These are phyloP conservation scores for Diacronema lutheri DNA, from an alignment of 78 protist species.

Conservation along the genomic window DNA sequence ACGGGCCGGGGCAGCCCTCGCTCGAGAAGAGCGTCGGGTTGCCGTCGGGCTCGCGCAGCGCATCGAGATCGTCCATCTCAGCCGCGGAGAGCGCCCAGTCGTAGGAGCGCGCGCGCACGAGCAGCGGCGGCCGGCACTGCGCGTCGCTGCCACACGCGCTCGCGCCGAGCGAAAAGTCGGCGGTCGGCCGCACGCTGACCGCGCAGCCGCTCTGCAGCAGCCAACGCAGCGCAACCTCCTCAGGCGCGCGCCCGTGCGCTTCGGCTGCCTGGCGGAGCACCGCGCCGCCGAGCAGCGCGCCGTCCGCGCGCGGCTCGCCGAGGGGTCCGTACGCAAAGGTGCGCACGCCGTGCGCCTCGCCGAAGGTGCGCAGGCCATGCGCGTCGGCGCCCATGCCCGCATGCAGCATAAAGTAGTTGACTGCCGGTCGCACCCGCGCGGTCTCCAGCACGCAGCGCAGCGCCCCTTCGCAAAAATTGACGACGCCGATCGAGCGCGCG, in stretches of 20 bases:
- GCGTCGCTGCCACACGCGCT: not conserved
- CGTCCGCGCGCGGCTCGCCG: not conserved
- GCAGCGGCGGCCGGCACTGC: not conserved
- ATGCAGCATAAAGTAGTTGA: constrained; percentile 1
- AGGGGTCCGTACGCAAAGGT: constrained; percentile 10
- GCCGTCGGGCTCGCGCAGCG: not conserved
- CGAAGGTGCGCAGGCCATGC: constrained; percentile 9
- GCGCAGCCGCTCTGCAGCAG: constrained; percentile 14
- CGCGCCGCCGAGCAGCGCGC: not conserved
- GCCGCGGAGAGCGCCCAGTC: not conserved
- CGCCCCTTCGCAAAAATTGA: constrained; percentile 1
- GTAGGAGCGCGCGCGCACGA: not conserved
- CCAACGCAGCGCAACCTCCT: not conserved
- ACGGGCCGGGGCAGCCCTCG: too few species aligned
- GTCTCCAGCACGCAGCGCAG: not conserved
- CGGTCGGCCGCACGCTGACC: not conserved
- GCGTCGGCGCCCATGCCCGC: constrained; percentile 14
- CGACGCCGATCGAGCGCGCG: not conserved
- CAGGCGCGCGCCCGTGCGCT: not conserved
- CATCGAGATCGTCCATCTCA: constrained; percentile 8
- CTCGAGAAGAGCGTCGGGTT: constrained; percentile 12
- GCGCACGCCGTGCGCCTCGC: not conserved
- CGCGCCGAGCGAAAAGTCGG: not conserved
- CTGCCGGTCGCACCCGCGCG: not conserved
- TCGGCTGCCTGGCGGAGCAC: not conserved